Conservation (phyloP, 257 asterid species). For the Lavandula angustifolia region DNA sequence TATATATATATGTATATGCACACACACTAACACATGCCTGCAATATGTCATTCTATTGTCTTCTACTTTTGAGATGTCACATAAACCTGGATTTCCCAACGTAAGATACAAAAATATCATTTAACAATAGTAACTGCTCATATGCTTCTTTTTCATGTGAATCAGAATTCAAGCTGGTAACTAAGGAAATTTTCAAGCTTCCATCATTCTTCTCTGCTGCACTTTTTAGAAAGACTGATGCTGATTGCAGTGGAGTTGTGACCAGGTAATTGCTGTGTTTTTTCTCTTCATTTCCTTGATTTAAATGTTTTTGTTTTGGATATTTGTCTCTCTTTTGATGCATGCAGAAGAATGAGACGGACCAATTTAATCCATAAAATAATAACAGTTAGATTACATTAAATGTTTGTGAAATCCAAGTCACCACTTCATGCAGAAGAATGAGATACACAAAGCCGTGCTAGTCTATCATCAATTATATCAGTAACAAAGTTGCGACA, state of each 20-base stretch:
- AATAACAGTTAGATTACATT: too few relatives aligned
- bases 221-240: conserved; percentile 82
- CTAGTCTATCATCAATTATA: too few relatives aligned
- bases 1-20: too few relatives aligned
- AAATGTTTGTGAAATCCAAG: too few relatives aligned
- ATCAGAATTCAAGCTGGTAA: conserved; percentile 91
- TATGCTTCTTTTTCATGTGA: conserved; percentile 30
- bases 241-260: conserved; percentile 60
- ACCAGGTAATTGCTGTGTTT: conserved; percentile 61
- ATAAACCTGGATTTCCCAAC: background rate
- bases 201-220: conserved; percentile 93
- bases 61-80: conserved; percentile 4
- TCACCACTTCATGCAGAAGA: too few relatives aligned
- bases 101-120: conserved; percentile 5
- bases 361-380: background rate
- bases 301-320: conserved; percentile 4
- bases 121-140: conserved; percentile 5
- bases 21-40: background rate
- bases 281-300: conserved; percentile 19
- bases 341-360: conserved; percentile 19
- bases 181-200: conserved; percentile 96
- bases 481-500: too few relatives aligned
- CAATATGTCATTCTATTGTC: conserved; percentile 18
- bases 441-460: too few relatives aligned
- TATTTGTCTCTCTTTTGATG: background rate